A percentile compares a stretch with the other conserved stretches of the same genome.
These are phyloP conservation scores for Flueggea neowawraea DNA, from an alignment of 441 rosid genomes.

Conservation along the genomic window DNA sequence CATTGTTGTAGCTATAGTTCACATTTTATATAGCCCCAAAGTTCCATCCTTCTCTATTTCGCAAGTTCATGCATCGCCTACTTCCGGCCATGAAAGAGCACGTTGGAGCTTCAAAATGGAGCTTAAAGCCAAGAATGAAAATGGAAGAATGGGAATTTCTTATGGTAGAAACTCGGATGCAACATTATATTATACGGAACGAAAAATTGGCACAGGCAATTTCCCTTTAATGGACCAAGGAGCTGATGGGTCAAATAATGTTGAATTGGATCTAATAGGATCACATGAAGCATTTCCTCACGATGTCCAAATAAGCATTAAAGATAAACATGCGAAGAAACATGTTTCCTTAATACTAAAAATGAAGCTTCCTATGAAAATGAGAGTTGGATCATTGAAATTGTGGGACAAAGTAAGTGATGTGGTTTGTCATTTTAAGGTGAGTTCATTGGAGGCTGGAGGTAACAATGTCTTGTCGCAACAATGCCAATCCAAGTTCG, in stretches of 20 bases:
- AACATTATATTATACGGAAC: constrained; percentile 10
- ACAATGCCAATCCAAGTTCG: constrained; percentile 22
- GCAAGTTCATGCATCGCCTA: constrained; percentile 2
- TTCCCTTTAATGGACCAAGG: constrained; percentile 20
- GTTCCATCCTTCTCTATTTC: constrained; percentile 22
- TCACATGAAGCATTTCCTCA: constrained; percentile 10
- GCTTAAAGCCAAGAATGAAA: constrained; percentile 21
- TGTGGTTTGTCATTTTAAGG: constrained; percentile 29
- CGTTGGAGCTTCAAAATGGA: constrained; percentile 3
- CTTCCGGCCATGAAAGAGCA: constrained; percentile 1
- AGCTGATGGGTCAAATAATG: background rate
- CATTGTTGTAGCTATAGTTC: background rate
- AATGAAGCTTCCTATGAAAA: constrained; percentile 16
- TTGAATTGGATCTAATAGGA: constrained; percentile 8
- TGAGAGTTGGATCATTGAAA: constrained; percentile 15
- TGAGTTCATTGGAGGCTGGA: constrained; percentile 21
- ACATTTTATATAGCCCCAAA: constrained; percentile 13
- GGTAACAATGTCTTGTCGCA: constrained; percentile 25
- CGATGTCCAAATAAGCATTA: constrained; percentile 16
- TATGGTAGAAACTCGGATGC: constrained; percentile 15
- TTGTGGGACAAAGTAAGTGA: constrained; percentile 18
- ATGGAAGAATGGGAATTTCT: constrained; percentile 10
- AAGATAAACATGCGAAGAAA: constrained; percentile 13
- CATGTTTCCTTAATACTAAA: constrained; percentile 19
- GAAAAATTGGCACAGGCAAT: constrained; percentile 19